These are phyloP conservation scores for Leishmania guyanensis DNA, from an alignment of 208 protist genomes.

Conservation along the genomic window DNA sequence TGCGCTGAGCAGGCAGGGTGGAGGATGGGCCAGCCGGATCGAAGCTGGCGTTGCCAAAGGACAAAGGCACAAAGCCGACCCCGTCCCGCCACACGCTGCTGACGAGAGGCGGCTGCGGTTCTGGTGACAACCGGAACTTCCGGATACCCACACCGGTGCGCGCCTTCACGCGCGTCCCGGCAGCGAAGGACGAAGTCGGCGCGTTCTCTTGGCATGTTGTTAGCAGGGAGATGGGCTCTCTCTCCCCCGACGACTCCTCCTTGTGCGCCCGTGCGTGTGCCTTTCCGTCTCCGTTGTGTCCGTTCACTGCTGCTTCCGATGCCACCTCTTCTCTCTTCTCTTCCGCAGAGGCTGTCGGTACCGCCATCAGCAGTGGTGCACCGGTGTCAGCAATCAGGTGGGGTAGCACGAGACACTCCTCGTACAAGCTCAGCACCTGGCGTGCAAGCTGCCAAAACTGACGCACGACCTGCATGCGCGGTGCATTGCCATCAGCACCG, in stretches of 20 bases:
- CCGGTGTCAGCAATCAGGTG: conserved; percentile 15
- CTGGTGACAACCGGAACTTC: background rate
- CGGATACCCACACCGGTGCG: background rate
- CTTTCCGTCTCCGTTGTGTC: background rate
- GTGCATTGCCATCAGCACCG: background rate
- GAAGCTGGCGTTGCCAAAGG: conserved; percentile 2
- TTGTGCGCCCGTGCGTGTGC: background rate
- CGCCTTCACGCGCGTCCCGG: no score
- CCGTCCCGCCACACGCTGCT: background rate
- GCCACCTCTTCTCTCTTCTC: background rate
- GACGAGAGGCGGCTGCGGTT: background rate
- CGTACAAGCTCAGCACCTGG: conserved; percentile 18
- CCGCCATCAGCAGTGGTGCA: background rate
- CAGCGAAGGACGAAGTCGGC: background rate
- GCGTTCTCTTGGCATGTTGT: background rate
- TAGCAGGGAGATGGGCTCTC: background rate
- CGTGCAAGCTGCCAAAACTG: conserved; percentile 4
- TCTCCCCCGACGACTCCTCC: background rate
- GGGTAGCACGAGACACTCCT: conserved; percentile 30
- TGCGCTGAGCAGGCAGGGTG: background rate
- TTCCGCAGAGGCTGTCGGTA: background rate
- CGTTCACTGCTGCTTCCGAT: background rate
- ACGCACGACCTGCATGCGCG: background rate
- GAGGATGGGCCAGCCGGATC: background rate
- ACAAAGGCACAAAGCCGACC: conserved; percentile 19